Conservation (phyloP, 2,329 filamentous ascomycete species). For the Cladosporium oxysporum region DNA sequence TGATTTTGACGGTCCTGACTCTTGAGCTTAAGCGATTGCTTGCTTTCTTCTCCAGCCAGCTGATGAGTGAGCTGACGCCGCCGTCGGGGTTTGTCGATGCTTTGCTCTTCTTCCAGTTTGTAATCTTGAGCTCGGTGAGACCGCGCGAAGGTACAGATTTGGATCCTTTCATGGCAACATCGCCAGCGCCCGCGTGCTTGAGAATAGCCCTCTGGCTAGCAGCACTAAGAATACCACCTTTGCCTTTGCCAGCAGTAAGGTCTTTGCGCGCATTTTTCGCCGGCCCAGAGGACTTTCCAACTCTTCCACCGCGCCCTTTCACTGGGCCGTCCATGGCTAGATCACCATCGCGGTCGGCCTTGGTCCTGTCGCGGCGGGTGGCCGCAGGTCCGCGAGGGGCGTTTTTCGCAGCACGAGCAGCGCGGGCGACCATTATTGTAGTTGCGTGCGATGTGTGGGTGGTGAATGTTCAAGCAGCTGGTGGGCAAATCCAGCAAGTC, state of each 20-base stretch:
- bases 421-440: slow-evolving; percentile 24
- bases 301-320: slow-evolving; percentile 32
- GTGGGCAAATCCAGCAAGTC: slow-evolving; percentile 8
- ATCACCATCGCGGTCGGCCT: slow-evolving; percentile 61
- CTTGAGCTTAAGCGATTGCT: slow-evolving; percentile 35
- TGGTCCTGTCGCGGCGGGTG: slow-evolving; percentile 22
- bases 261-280: slow-evolving; percentile 20
- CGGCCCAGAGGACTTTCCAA: slow-evolving; percentile 29
- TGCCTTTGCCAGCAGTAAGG: slow-evolving; percentile 21
- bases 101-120: slow-evolving; percentile 45
- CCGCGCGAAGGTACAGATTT: slow-evolving; percentile 23
- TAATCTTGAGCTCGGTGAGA: slow-evolving; percentile 41
- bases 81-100: slow-evolving; percentile 37
- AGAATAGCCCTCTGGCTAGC: slow-evolving; percentile 35
- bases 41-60: slow-evolving; percentile 45
- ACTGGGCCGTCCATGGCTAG: slow-evolving; percentile 57
- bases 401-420: slow-evolving; percentile 19
- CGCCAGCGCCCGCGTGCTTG: slow-evolving; percentile 33
- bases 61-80: slow-evolving; percentile 40
- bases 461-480: background rate
- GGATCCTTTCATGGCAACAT: slow-evolving; percentile 32
- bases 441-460: background rate
- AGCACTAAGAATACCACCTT: slow-evolving; percentile 24
- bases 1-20: slow-evolving; percentile 39
- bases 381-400: slow-evolving; percentile 27